A percentile compares a stretch with the other conserved stretches of the same genome.
Evolutionary conservation across 208 protist species (phyloP).

Genomic region (Acanthamoeba royreba): DNA sequence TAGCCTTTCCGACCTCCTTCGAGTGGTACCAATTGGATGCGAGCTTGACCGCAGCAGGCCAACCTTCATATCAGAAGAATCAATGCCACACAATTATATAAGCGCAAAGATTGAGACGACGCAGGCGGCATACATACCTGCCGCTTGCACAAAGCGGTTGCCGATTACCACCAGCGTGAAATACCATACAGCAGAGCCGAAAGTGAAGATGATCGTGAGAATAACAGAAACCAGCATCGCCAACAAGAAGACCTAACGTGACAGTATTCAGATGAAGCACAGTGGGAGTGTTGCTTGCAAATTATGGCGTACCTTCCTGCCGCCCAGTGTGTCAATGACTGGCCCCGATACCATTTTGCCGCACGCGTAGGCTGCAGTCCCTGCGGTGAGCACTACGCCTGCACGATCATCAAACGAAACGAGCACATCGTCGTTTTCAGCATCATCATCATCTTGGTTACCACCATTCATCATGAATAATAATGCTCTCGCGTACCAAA

Average conservation of each 20-base stretch:
- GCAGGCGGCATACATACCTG: background rate
- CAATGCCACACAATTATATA: background rate
- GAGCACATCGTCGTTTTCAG: too few species aligned
- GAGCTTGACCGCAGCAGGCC: conserved; percentile 18
- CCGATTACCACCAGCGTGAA: conserved; percentile 18
- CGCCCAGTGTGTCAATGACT: background rate
- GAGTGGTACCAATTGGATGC: background rate
- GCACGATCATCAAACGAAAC: background rate
- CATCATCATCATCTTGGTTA: too few species aligned
- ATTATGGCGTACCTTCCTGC: background rate
- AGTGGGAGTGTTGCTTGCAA: too few species aligned
- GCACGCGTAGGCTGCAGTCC: conserved; percentile 5
- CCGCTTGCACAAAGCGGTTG: conserved; percentile 11
- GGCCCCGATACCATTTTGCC: conserved; percentile 13
- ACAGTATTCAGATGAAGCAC: too few species aligned
- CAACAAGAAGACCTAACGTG: conserved; percentile 43
- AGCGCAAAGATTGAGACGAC: background rate
- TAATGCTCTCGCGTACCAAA: background rate
- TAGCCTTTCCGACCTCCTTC: background rate
- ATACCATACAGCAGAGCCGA: background rate
- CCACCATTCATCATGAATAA: background rate
- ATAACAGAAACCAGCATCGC: background rate
- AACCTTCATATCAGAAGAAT: background rate
- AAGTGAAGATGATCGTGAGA: background rate
- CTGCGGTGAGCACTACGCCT: conserved; percentile 27